Evolutionary conservation across 1,284 basidiomycete genomes (phyloP), one percentile per base, ranked within the genome.

Genomic region (Mycena citricolor): DNA sequence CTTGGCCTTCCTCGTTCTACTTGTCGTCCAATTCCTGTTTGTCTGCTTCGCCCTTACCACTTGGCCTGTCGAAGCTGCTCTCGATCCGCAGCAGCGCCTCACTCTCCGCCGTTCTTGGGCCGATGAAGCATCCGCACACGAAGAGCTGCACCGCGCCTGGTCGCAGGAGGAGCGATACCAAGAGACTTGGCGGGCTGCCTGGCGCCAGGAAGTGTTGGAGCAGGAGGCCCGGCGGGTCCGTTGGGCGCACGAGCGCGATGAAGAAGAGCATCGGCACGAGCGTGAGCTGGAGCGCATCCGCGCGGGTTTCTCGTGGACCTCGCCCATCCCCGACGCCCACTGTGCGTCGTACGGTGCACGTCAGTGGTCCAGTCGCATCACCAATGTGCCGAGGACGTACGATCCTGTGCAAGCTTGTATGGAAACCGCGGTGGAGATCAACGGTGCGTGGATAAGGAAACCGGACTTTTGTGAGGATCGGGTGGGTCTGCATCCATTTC

Each of bases 371-470:
- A 32, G 31, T 26, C 39, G 39, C 23, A 30, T 41, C 28, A 25
- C 39, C 32, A 41, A 41, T 17, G 39, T 41, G 32, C 39, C 39
- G 30, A 41, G 39, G 31, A 33, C 31, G 31, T 41, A 41, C 16
- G 39, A 41, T 41, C 39, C 39, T 17, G 23, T 41, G 32, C 31
- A 41, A 41, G 39, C 39, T 26, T 41, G 39, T 32, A 20, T 26
- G 31, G 39, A 41, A 32, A 41, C 39, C 22, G 16, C 22, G 23
- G 34, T 41, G 23, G 31, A 25, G 22, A 26, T 41, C 31, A 30
- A 30, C 17, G 39, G 39, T 33, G 39, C 29, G 31, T 14, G 28
- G 31, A 41, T 41, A 32, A 19, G 34, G 28, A 32, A 32, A 30
- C 39, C 39, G 34, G 23, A 25, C 31, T 33, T 33, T 30, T 41